Percentiles rank a stretch among this genome's conserved stretches.
phyloP scores from a whole-genome alignment of 352 stramenopile genomes.

The Phytophthora capsici region DNA sequence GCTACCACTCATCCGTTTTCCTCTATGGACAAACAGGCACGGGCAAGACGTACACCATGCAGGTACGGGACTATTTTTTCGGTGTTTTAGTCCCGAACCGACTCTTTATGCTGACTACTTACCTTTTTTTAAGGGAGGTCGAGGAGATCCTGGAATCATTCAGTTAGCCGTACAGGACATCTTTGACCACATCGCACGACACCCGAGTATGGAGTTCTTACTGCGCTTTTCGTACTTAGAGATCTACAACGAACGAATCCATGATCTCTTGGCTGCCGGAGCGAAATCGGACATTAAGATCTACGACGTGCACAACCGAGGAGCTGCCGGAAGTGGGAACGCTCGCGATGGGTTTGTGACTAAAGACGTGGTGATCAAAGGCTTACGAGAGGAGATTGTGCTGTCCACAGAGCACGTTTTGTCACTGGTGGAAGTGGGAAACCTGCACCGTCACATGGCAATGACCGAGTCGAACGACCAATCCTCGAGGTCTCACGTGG shows the following conservation, averaged over 20 bases:
- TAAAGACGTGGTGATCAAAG: conserved; percentile 89
- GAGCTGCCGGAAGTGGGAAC: conserved; percentile 25
- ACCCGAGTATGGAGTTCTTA: conserved; percentile 67
- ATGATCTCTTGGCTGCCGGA: conserved; percentile 92
- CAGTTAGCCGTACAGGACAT: conserved; percentile 87
- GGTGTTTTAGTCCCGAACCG: conserved; percentile 24
- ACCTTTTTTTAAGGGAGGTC: conserved; percentile 29
- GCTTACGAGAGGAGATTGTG: conserved; percentile 84
- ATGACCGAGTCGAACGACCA: conserved; percentile 80
- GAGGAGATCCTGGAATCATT: conserved; percentile 81
- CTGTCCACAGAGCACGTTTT: conserved; percentile 82
- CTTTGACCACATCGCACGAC: conserved; percentile 80
- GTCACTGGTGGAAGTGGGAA: conserved; percentile 84
- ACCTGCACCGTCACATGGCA: conserved; percentile 78
- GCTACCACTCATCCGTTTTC: conserved; percentile 90
- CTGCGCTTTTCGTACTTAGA: conserved; percentile 95
- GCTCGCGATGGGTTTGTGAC: conserved; percentile 41
- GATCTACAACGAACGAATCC: conserved; percentile 98
- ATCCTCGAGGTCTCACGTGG: conserved; percentile 78
- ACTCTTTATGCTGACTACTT: conserved; percentile 34
- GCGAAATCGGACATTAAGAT: conserved; percentile 78
- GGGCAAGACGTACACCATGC: conserved; percentile 87
- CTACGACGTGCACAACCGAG: conserved; percentile 67
- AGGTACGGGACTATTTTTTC: conserved; percentile 37
- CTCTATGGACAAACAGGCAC: conserved; percentile 93